phyloP scores from a whole-genome alignment of 1,139 yeast species.

The Geotrichum restrictum region DNA sequence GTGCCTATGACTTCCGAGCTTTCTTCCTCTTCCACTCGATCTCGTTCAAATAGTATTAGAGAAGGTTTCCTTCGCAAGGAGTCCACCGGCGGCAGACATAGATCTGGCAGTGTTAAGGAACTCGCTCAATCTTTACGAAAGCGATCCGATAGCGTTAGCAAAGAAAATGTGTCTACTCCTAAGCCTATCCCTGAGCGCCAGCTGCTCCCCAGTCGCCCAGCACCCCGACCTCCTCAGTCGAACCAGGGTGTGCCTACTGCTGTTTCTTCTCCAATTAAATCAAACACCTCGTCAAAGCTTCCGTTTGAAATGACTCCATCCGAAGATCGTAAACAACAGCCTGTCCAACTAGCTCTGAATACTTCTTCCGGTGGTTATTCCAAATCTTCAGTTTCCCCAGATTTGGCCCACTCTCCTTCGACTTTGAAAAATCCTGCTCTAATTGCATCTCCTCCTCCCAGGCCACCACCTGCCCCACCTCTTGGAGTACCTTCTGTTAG shows the following conservation, averaged over 20 bases:
- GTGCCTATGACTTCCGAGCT: slow-evolving; percentile 1
- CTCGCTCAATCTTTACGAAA: slow-evolving; percentile 18
- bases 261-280: slow-evolving; percentile 3
- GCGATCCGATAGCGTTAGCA: slow-evolving; percentile 18
- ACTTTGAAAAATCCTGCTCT: slow-evolving; percentile 18
- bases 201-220: slow-evolving; percentile 64
- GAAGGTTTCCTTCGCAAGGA: slow-evolving; percentile 19
- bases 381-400: slow-evolving; percentile 9
- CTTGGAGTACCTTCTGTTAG: slow-evolving; percentile 39
- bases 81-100: slow-evolving; percentile 13
- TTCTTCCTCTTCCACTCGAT: slow-evolving; percentile 1
- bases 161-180: slow-evolving; percentile 17
- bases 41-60: slow-evolving; percentile 19
- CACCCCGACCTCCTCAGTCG: slow-evolving; percentile 50
- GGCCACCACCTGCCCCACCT: slow-evolving; percentile 45
- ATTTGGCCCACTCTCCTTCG: not conserved
- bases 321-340: slow-evolving; percentile 11
- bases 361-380: slow-evolving; percentile 1
- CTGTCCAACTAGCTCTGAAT: slow-evolving; percentile 13
- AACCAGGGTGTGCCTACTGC: slow-evolving; percentile 2
- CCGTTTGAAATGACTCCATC: slow-evolving; percentile 2
- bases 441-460: slow-evolving; percentile 37
- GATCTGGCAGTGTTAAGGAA: slow-evolving; percentile 21
- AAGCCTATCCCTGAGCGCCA: slow-evolving; percentile 25
- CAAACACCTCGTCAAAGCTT: not conserved